Evolutionary conservation across 1,284 basidiomycete species (phyloP).

Genomic region (Sparassis latifolia): DNA sequence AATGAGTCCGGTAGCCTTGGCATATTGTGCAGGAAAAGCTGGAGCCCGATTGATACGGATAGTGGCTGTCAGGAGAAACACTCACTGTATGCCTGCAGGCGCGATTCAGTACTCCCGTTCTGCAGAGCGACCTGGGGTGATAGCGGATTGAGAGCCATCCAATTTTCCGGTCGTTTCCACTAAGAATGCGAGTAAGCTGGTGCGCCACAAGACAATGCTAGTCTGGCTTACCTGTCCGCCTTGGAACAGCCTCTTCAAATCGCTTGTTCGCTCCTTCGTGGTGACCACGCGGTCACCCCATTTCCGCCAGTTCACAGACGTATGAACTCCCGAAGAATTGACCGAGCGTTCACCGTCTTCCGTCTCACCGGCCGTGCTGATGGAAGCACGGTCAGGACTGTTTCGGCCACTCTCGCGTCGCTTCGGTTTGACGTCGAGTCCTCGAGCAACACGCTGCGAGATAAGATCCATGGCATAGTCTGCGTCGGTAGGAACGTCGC

Average conservation of each 20-base stretch:
- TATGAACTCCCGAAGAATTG: background rate
- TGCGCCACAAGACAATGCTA: too few species aligned
- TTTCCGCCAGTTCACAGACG: constrained; percentile 45
- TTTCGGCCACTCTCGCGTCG: background rate
- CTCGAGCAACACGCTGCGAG: constrained; percentile 48
- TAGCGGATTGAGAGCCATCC: constrained; percentile 17
- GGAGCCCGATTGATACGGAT: background rate
- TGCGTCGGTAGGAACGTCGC: constrained; percentile 54
- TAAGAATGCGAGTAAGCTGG: too few species aligned
- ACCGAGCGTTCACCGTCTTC: constrained; percentile 2
- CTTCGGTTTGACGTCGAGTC: constrained; percentile 30
- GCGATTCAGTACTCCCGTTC: constrained; percentile 10
- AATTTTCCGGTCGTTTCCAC: constrained; percentile 22
- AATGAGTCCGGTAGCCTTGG: constrained; percentile 49
- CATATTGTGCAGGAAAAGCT: constrained; percentile 60
- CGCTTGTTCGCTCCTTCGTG: constrained; percentile 37
- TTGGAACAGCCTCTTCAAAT: constrained; percentile 35
- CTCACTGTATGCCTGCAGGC: constrained; percentile 36
- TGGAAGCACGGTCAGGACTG: background rate
- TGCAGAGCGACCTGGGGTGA: constrained; percentile 12
- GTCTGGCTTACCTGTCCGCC: constrained; percentile 27
- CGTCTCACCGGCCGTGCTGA: background rate
- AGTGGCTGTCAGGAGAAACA: constrained; percentile 1
- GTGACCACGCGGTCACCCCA: constrained; percentile 41
- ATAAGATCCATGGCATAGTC: constrained; percentile 66